Evolutionary conservation across 495 filamentous ascomycete genomes (phyloP).

Genomic region (Penicillium roqueforti): DNA sequence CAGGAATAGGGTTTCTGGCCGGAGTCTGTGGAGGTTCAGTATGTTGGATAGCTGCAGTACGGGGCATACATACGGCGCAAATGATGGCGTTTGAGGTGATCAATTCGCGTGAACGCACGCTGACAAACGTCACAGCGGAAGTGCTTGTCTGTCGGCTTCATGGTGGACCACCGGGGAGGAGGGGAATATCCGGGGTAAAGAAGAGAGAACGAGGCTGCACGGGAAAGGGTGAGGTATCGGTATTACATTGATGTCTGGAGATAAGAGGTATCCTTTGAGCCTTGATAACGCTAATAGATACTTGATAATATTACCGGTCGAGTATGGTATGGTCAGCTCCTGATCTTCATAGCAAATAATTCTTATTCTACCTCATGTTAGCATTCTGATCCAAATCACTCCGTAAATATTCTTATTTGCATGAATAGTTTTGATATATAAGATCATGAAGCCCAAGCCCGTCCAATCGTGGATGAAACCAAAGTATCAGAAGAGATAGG

Average conservation of each 20-base stretch:
- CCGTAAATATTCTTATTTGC: too few species aligned
- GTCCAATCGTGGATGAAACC: too few species aligned
- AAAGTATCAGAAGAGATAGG: too few species aligned
- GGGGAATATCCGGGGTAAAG: slow-evolving; percentile 24
- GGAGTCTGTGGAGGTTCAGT: slow-evolving; percentile 35
- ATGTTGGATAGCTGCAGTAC: slow-evolving; percentile 10
- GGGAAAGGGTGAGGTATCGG: slow-evolving; percentile 4
- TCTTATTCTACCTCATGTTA: too few species aligned
- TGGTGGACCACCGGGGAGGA: slow-evolving; percentile 42
- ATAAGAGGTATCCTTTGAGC: background rate
- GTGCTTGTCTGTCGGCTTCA: slow-evolving; percentile 44
- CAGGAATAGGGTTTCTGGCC: slow-evolving; percentile 46
- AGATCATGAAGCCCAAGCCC: too few species aligned
- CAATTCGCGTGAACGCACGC: slow-evolving; percentile 47
- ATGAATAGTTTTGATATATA: too few species aligned
- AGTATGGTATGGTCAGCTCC: background rate
- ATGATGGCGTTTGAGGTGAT: slow-evolving; percentile 48
- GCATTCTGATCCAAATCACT: too few species aligned
- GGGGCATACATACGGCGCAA: slow-evolving; percentile 37
- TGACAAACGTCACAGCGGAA: slow-evolving; percentile 46
- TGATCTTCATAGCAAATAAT: too few species aligned
- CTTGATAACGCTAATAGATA: background rate
- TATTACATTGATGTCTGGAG: background rate
- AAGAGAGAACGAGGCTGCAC: slow-evolving; percentile 11
- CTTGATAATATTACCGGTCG: background rate